phyloP scores from a whole-genome alignment of 495 filamentous ascomycete species.

The Penicillium ochrochloron region DNA sequence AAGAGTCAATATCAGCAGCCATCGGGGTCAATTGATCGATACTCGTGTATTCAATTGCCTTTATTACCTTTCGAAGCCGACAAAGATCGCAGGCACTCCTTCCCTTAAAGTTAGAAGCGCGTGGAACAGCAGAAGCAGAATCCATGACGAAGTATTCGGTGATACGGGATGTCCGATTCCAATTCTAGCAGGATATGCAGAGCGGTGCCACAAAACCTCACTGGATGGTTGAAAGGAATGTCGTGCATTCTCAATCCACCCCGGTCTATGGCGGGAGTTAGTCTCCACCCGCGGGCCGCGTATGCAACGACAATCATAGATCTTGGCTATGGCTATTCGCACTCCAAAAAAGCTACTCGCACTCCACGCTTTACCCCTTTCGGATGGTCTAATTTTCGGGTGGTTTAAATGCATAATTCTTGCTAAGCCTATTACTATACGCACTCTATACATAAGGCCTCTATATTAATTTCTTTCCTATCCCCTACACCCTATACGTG shows the following conservation, averaged over 20 bases:
- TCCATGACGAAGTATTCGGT: neutral
- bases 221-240: neutral
- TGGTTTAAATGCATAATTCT: no score
- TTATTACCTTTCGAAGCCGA: neutral
- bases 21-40: neutral
- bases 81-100: neutral
- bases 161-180: neutral
- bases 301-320: neutral
- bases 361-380: no score
- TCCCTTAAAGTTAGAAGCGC: neutral
- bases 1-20: neutral
- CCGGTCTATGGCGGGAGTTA: neutral
- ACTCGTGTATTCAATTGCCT: neutral
- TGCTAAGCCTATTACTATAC: no score
- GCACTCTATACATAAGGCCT: no score
- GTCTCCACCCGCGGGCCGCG: neutral
- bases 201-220: neutral
- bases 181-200: neutral
- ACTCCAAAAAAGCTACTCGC: no score
- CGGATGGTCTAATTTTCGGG: no score
- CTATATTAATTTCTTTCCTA: no score
- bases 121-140: neutral
- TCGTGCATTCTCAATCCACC: neutral
- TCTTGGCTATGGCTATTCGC: neutral
- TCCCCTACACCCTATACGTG: no score